Evolutionary conservation across 371 early-diverging fungal genomes (phyloP), one percentile per base, ranked within the genome.

Genomic region (Homolaphlyctis polyrhiza): DNA sequence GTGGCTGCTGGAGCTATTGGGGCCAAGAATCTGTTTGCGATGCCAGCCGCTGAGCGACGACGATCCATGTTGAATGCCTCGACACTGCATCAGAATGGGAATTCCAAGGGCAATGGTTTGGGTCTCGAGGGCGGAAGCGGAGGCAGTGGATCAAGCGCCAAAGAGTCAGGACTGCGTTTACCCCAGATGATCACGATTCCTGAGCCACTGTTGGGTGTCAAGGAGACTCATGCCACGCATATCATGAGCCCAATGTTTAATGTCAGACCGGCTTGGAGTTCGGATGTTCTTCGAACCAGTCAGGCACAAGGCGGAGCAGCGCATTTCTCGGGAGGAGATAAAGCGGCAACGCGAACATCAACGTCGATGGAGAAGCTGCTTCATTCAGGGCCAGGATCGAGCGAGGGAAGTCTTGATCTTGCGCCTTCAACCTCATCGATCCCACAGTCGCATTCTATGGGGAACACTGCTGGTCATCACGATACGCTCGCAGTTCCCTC

Each of bases 21-120:
- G 6, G 52, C 52, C 25, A 51, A 51, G 32, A 51, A 51, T 14
- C 32, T 51, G 52, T 51, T 51, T 51, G 52, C 52, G 14, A 51
- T 51, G 52, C 52, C 52, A 8, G 52, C 52, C 32, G 11, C 52
- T 51, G 52, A 51, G 32, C 52, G 52, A 6, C 52, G 52, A 14
- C 52, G 52, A 27, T 51, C 52, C 25, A 25, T 51, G 14, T 27
- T 14, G n/a, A 32, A 14, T 14, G 52, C 52, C 11, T 51, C 52
- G 32, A 11, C n/a, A n/a, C n/a, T n/a, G n/a, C n/a, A n/a, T n/a
- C n/a, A n/a, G n/a, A n/a, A n/a, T n/a, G n/a, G n/a, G n/a, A n/a
- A n/a, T n/a, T n/a, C n/a, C n/a, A n/a, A n/a, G n/a, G n/a, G n/a
- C n/a, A n/a, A n/a, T n/a, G n/a, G n/a, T n/a, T n/a, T n/a, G n/a